Evolutionary conservation across 2,329 filamentous ascomycete genomes (phyloP), one percentile per base, ranked within the genome.

Genomic region (Xylogone sp.): DNA sequence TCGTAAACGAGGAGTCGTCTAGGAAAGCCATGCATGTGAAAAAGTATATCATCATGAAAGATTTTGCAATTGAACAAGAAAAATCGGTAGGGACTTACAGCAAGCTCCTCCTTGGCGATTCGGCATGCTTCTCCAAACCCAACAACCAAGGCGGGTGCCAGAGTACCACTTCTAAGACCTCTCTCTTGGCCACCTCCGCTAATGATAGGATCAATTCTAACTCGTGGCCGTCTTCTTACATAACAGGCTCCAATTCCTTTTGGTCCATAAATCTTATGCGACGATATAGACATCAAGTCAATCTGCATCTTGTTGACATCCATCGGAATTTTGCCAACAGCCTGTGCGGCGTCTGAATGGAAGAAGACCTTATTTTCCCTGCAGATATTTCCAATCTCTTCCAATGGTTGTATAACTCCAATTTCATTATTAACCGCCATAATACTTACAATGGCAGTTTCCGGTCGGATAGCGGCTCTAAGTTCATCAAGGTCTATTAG

Each of bases 351-450:
- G 69, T 99, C 94, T 21, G 91, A 96, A 74, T 99, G 94, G 82
- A 99, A 99, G 73, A 97, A 99, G 43, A 97, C 78, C 76, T 97
- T 97, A 71, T 90, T 94, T 50, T 84, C 81, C 47, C 94, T 84
- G 71, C 94, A 99, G 13, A 99, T 76, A 71, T 87, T 88, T 65
- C 94, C 94, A 67, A 99, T 99, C 73, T 96, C 84, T 62, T 90
- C 88, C 53, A 99, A 74, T 1, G 94, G 94, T 71, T 99, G 94
- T 53, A 99, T 95, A n/a, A 99, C 94, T 65, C 94, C 94, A 64
- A 99, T 97, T 73, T 99, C 94, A 70, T 99, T 99, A 77, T 99
- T 99, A 65, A 99, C 94, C 1, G 94, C 86, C 94, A 99, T 99
- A 71, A 99, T 89, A 67, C 92, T 97, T 70, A 97, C 92, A 24